A percentile compares a stretch with the other conserved stretches of the same genome.
These are phyloP conservation scores for Mycena belliarum DNA, from an alignment of 768 basidiomycete genomes.

Conservation along the genomic window DNA sequence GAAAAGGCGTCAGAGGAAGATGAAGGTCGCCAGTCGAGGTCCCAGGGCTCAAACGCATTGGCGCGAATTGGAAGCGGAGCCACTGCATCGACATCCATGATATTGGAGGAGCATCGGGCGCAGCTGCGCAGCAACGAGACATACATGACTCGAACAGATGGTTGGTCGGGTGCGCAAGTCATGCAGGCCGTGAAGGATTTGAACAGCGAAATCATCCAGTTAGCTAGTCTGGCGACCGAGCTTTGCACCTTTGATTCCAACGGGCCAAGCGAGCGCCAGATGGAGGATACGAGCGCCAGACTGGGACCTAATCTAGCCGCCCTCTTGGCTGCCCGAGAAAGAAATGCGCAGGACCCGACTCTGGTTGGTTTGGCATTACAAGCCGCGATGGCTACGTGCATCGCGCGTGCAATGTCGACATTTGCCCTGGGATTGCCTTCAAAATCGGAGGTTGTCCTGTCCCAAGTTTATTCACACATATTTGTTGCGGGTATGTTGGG, in stretches of 20 bases:
- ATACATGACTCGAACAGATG: slow-evolving; percentile 74
- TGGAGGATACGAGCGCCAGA: slow-evolving; percentile 61
- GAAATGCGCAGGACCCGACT: slow-evolving; percentile 68
- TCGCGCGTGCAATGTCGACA: slow-evolving; percentile 63
- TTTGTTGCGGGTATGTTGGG: slow-evolving; percentile 46
- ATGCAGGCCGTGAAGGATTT: slow-evolving; percentile 79
- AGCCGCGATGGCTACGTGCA: slow-evolving; percentile 66
- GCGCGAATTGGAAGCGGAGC: slow-evolving; percentile 8
- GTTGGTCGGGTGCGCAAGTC: slow-evolving; percentile 76
- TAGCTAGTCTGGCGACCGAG: slow-evolving; percentile 75
- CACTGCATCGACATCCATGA: slow-evolving; percentile 25
- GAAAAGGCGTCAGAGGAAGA: slow-evolving; percentile 33
- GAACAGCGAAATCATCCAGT: slow-evolving; percentile 80
- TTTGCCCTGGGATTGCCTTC: slow-evolving; percentile 78
- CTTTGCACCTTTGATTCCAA: slow-evolving; percentile 51
- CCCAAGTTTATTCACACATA: slow-evolving; percentile 63
- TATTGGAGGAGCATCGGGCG: slow-evolving; percentile 55
- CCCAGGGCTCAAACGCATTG: neutral
- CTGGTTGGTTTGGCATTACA: slow-evolving; percentile 78
- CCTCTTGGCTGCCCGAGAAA: slow-evolving; percentile 63
- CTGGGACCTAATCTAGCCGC: slow-evolving; percentile 64
- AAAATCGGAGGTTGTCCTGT: slow-evolving; percentile 65
- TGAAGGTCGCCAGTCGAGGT: neutral
- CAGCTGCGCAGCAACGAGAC: slow-evolving; percentile 59
- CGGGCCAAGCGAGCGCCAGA: slow-evolving; percentile 45